These are phyloP conservation scores for Pyrus pyrifolia DNA, from an alignment of 306 rosid genomes.

Conservation along the genomic window DNA sequence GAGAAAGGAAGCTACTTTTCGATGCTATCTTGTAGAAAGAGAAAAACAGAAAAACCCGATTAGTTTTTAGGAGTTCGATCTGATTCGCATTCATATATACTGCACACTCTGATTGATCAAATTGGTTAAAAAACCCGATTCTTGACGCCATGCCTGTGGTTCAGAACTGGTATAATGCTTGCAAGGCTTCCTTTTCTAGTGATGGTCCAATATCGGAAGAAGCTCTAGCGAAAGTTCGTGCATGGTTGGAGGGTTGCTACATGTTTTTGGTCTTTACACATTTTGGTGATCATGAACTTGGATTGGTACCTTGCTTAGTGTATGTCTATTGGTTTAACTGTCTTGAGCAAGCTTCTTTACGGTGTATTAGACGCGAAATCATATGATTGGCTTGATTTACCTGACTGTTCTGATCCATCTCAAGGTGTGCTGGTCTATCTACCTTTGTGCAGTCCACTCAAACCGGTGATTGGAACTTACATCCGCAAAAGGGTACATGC, in stretches of 20 bases:
- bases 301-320: neutral
- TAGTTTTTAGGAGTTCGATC: neutral
- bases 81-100: neutral
- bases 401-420: slow-evolving; percentile 38
- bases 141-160: neutral
- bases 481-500: neutral
- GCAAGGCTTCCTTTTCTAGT: neutral
- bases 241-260: neutral
- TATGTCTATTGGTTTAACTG: slow-evolving; percentile 24
- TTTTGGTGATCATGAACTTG: neutral
- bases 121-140: neutral
- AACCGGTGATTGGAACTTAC: neutral
- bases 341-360: slow-evolving; percentile 82
- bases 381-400: slow-evolving; percentile 71
- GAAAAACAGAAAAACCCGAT: neutral
- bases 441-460: neutral
- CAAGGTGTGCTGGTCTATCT: slow-evolving; percentile 48
- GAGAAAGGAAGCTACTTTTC: neutral
- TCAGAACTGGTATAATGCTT: neutral
- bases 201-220: neutral
- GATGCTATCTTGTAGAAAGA: neutral
- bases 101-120: neutral
- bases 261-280: neutral
- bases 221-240: neutral
- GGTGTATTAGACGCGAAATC: slow-evolving; percentile 66